phyloP scores from a whole-genome alignment of 2,329 filamentous ascomycete genomes.

The Colletotrichum magnum region DNA sequence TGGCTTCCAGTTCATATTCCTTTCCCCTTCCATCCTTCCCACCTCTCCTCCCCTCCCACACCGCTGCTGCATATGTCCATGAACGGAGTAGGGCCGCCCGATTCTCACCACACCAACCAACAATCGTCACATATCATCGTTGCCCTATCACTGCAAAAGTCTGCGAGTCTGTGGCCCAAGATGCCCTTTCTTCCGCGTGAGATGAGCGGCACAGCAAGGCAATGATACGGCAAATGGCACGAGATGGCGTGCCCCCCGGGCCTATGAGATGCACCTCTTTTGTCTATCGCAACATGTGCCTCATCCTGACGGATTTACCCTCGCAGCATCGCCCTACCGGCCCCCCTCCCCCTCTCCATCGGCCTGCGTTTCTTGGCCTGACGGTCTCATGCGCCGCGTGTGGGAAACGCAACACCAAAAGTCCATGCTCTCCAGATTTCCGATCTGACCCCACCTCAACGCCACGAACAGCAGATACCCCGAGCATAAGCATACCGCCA shows the following conservation, averaged over 20 bases:
- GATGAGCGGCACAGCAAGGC: conserved; percentile 28
- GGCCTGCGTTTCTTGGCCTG: conserved; percentile 2
- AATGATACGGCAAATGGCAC: conserved; percentile 22
- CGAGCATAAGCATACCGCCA: conserved; percentile 28
- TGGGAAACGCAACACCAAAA: conserved; percentile 27
- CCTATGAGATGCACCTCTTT: conserved; percentile 7
- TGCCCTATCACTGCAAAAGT: not conserved
- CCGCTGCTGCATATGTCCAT: conserved; percentile 8
- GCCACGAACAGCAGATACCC: conserved; percentile 29
- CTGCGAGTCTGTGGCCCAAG: not conserved
- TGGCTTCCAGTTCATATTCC: not conserved
- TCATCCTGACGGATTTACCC: conserved; percentile 8
- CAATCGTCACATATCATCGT: not conserved
- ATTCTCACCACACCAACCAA: conserved; percentile 3
- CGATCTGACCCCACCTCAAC: conserved; percentile 22
- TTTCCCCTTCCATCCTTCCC: not conserved
- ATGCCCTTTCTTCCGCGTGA: conserved; percentile 19
- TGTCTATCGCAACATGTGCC: conserved; percentile 5
- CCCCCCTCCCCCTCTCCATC: not conserved
- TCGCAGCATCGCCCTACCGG: conserved; percentile 7
- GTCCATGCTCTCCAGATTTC: conserved; percentile 34
- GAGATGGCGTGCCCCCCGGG: conserved; percentile 14
- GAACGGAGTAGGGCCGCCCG: not conserved
- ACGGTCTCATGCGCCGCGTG: conserved; percentile 9
- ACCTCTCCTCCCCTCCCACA: conserved; percentile 3